phyloP scores from a whole-genome alignment of 164 flowering plant genomes.

The Berberis thunbergii region DNA sequence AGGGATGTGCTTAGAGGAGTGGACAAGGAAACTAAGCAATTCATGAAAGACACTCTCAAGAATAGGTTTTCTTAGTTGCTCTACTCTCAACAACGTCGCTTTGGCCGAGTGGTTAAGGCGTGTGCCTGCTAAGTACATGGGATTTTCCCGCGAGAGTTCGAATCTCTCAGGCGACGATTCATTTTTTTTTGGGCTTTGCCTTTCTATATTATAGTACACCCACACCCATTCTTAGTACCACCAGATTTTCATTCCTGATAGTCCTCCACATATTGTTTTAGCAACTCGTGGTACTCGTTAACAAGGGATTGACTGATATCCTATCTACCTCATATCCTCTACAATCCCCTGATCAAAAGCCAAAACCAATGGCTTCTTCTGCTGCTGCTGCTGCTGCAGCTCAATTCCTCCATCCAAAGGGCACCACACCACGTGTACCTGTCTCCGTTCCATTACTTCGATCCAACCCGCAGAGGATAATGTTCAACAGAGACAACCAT shows the following conservation, averaged over 20 bases:
- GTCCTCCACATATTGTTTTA: too few species aligned
- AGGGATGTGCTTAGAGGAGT: too few species aligned
- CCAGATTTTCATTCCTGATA: too few species aligned
- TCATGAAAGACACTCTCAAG: too few species aligned
- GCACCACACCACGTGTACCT: slow-evolving; percentile 1
- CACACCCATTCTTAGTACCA: too few species aligned
- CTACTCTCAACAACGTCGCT: slow-evolving; percentile 24
- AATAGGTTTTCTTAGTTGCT: too few species aligned
- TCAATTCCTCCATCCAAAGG: slow-evolving; percentile 9
- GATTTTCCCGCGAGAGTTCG: slow-evolving; percentile 66
- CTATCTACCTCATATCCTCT: background rate
- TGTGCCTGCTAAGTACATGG: slow-evolving; percentile 99
- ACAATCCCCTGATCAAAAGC: background rate
- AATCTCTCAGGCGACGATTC: slow-evolving; percentile 61
- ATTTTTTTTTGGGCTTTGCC: too few species aligned
- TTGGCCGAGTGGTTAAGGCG: slow-evolving; percentile 99
- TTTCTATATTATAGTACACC: too few species aligned
- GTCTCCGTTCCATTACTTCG: background rate
- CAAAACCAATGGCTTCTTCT: background rate
- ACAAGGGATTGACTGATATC: background rate
- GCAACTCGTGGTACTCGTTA: too few species aligned
- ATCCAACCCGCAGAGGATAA: slow-evolving; percentile 1
- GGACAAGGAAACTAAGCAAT: too few species aligned
- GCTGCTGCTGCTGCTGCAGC: slow-evolving; percentile 13
- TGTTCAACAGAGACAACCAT: background rate